These are phyloP conservation scores for Apiospora phragmitis DNA, from an alignment of 2,329 filamentous ascomycete species.

Conservation along the genomic window DNA sequence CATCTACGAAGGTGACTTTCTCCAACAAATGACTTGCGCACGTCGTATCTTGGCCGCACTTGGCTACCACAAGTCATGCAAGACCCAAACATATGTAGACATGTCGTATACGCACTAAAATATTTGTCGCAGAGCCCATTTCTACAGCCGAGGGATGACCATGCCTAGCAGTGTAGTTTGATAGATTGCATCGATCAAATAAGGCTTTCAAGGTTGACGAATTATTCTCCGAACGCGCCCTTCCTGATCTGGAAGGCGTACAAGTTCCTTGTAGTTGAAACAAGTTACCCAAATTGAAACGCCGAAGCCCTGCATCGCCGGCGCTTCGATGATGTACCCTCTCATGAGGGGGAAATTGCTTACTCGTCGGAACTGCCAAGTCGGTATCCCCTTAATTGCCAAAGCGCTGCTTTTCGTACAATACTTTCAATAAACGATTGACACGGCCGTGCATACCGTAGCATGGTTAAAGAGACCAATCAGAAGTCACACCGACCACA, in stretches of 20 bases:
- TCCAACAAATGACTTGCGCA: background rate
- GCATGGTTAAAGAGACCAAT: no score
- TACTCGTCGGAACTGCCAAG: background rate
- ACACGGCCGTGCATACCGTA: no score
- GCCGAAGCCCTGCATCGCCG: background rate
- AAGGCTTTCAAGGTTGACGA: background rate
- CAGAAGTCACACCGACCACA: no score
- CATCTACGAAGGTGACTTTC: background rate
- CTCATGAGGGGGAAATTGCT: background rate
- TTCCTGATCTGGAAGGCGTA: conserved; percentile 10
- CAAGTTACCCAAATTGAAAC: background rate
- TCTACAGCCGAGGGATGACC: background rate
- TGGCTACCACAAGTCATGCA: background rate
- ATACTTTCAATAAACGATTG: no score
- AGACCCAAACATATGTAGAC: background rate
- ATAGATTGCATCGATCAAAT: background rate
- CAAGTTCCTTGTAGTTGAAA: background rate
- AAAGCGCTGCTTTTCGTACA: no score
- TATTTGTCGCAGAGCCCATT: background rate
- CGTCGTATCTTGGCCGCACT: background rate
- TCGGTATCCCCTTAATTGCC: no score
- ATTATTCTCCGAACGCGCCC: conserved; percentile 15
- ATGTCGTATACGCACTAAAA: background rate
- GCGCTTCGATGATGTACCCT: conserved; percentile 4
- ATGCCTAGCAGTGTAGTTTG: background rate